Base-by-base conservation (phyloP, 108 stramenopile genomes). In the Ochromonas danica region DNA sequence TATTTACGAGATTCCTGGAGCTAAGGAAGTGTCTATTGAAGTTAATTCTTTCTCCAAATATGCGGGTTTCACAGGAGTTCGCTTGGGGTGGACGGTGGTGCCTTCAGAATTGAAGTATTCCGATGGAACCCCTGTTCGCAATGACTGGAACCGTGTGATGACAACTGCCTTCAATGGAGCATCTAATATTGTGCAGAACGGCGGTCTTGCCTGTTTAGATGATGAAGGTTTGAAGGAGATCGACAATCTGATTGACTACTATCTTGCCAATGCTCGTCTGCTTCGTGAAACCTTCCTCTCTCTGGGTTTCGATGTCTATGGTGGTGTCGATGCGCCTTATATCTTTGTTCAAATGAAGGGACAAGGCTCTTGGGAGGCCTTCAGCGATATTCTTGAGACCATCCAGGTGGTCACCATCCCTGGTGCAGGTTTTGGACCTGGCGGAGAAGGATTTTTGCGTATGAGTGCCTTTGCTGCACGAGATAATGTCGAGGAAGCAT, bases 81-180 rank as follows among this genome's bases (percentile, higher is more conserved):
- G 96, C 39, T 85, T 97, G 38, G 96, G 96, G 65, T 97, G 96
- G 96, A 95, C 94, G 31, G 94, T 97, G 22, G 90, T 97, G 42
- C 96, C 96, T 6, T 82, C 88, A 57, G 90, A 88, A 61, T 83
- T 97, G 60, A 93, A 88, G 43, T 97, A 91, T 87, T 63, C 82
- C 17, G 94, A 97, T 86, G 96, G 96, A 27, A 87, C 89, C 40
- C 86, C 41, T 14, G 82, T 84, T 17, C 82, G 91, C 39, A 83
- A 94, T 67, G 96, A 97, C 79, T 97, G 95, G 83, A 94, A 95
- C 89, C 92, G 96, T 74, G 92, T 97, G 74, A 97, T 97, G 96
- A 92, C 93, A 36, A 97, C 96, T 2, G 92, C 94, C 39, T 97
- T 97, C 89, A 97, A 97, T 81, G 96, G 96, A 40, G 96, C 96